These are phyloP conservation scores for Aureobasidium sp. DNA, from an alignment of 2,329 filamentous ascomycete species.

Conservation along the genomic window DNA sequence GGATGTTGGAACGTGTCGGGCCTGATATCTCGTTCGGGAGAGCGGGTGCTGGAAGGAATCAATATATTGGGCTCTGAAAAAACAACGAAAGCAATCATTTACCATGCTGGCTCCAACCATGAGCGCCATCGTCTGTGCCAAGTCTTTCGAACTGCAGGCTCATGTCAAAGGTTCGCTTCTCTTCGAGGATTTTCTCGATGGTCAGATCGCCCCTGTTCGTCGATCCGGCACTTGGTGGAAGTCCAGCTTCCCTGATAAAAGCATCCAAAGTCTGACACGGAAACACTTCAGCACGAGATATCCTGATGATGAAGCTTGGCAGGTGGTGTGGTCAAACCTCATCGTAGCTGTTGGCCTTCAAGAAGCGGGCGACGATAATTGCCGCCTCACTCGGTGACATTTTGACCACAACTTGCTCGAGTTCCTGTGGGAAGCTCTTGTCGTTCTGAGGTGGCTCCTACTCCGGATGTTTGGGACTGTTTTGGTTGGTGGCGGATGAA, in stretches of 20 bases:
- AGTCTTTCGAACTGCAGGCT: constrained; percentile 50
- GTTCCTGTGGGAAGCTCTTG: background rate
- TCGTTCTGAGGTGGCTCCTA: background rate
- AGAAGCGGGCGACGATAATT: constrained; percentile 31
- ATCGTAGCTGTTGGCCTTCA: constrained; percentile 31
- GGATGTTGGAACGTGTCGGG: constrained; percentile 46
- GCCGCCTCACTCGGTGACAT: constrained; percentile 30
- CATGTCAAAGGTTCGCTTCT: constrained; percentile 53
- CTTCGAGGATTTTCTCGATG: constrained; percentile 53
- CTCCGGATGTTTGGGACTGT: background rate
- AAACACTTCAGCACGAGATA: constrained; percentile 3
- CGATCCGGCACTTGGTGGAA: constrained; percentile 44
- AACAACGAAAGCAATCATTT: background rate
- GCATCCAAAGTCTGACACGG: constrained; percentile 44
- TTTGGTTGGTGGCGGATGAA: background rate
- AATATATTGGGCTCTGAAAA: background rate
- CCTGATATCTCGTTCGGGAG: constrained; percentile 37
- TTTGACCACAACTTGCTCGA: background rate
- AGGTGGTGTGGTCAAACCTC: constrained; percentile 25
- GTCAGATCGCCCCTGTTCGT: constrained; percentile 42
- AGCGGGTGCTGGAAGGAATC: constrained; percentile 36
- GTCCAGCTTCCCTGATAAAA: constrained; percentile 51
- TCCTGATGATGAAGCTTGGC: background rate
- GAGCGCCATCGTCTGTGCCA: constrained; percentile 36
- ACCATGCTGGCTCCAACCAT: constrained; percentile 18